Evolutionary conservation across 2,329 filamentous ascomycete genomes (phyloP).

Genomic region (Xylaria sp.): DNA sequence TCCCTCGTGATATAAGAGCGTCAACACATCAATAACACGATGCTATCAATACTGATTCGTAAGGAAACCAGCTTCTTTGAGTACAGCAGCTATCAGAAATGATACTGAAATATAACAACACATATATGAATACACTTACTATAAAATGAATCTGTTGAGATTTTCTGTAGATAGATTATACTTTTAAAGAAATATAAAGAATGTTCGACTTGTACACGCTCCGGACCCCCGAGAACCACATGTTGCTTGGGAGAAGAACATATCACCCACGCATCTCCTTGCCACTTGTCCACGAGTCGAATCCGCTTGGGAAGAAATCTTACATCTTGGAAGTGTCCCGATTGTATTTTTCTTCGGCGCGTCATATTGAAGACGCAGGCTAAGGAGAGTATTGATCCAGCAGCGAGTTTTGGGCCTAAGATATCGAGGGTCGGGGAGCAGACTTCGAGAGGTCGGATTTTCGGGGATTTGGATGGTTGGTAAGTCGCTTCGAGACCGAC

Average conservation of each 20-base stretch:
- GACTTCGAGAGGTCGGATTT: not conserved
- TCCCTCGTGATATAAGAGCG: not conserved
- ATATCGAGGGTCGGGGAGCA: not conserved
- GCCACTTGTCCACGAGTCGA: not conserved
- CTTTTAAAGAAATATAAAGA: not conserved
- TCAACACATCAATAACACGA: not conserved
- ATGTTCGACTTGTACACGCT: not conserved
- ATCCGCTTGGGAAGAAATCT: not conserved
- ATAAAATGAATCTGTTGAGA: too few species aligned
- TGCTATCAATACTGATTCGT: not conserved
- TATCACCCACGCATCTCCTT: not conserved
- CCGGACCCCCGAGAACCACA: not conserved
- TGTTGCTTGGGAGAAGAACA: not conserved
- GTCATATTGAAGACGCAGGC: not conserved
- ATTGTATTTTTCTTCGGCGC: not conserved
- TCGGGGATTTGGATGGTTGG: not conserved
- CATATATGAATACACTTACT: not conserved
- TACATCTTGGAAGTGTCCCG: not conserved
- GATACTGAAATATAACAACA: not conserved
- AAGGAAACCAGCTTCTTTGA: too few species aligned
- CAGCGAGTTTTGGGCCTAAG: not conserved
- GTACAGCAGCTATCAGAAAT: too few species aligned
- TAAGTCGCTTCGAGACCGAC: not conserved
- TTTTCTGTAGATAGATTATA: too few species aligned
- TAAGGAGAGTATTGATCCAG: not conserved